Evolutionary conservation across 2,329 filamentous ascomycete genomes (phyloP), one percentile per base, ranked within the genome.

Genomic region (Colletotrichum eremochloae): DNA sequence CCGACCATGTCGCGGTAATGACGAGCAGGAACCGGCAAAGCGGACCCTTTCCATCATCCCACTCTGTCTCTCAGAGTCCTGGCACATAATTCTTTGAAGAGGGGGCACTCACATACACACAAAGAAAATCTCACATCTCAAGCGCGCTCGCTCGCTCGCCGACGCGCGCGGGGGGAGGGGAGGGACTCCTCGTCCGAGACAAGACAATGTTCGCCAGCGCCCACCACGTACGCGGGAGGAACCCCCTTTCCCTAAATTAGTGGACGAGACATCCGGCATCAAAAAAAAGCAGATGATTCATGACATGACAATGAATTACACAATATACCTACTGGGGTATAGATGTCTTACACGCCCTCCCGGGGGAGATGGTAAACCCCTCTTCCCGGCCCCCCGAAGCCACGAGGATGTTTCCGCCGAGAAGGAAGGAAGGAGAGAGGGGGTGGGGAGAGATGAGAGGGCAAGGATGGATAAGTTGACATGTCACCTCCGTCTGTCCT

Each of bases 341-440:
- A 24, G 7, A 48, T 48, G 44, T 31, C 29, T 14, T 40, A 48
- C 42, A 61, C 58, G 31, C 29, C 58, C 52, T 55, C 18, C 52
- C 12, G 15, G 15, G 29, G 31, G 18, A 11, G 14, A 33, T 18
- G 18, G 12, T 12, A 29, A 24, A 52, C 46, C 60, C 60, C 48
- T 48, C 33, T 29, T 63, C 33, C 46, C 60, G 60, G 46, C 46
- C 60, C 58, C 60, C 46, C 46, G 60, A 63, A 63, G 46, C 46
- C 60, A 63, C 60, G 46, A 63, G 60, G 60, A 44, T 50, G 60
- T 40, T 50, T 62, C 44, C 60, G 36, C 46, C 44, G 60, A 40
- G n/a, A 46, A 48, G 44, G 6, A 63, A 50, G 20, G 20, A n/a
- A n/a, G 20, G 44, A 48, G 20, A n/a, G 44, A 46, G 44, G 44